These are phyloP conservation scores for Aspergillus awamori DNA, from an alignment of 2,329 filamentous ascomycete species.

Conservation along the genomic window DNA sequence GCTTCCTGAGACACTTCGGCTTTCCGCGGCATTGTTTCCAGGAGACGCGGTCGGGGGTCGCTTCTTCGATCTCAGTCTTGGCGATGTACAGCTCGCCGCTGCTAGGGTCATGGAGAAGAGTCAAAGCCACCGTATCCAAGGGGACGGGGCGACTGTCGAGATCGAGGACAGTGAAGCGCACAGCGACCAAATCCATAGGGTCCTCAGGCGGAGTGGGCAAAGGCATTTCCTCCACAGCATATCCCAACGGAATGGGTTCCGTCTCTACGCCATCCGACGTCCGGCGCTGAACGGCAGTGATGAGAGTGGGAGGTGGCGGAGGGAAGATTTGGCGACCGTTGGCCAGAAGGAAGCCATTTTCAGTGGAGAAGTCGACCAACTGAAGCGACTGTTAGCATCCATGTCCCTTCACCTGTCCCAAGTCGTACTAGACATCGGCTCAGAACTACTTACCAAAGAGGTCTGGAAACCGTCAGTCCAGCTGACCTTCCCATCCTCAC, in stretches of 20 bases:
- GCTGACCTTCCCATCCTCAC: conserved; percentile 32
- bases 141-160: conserved; percentile 47
- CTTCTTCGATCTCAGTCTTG: conserved; percentile 42
- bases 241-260: conserved; percentile 44
- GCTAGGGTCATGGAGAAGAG: conserved; percentile 39
- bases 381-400: conserved; percentile 19
- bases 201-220: conserved; percentile 33
- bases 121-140: conserved; percentile 47
- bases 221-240: conserved; percentile 46
- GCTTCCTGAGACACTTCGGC: conserved; percentile 41
- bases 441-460: conserved; percentile 36
- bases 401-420: background rate
- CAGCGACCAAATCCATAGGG: conserved; percentile 38
- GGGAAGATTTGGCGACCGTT: conserved; percentile 47
- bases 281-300: conserved; percentile 39
- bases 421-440: background rate
- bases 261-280: conserved; percentile 41
- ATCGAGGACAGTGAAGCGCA: conserved; percentile 51
- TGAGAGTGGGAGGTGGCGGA: conserved; percentile 32
- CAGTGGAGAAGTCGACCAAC: conserved; percentile 41
- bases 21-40: conserved; percentile 49
- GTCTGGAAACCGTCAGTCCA: conserved; percentile 41
- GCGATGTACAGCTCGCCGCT: conserved; percentile 41
- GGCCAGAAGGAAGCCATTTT: conserved; percentile 38
- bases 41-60: conserved; percentile 39